Percentiles rank a stretch among this genome's conserved stretches.
Evolutionary conservation across 805 yeast species (phyloP).

Genomic region (Saturnispora sekii): DNA sequence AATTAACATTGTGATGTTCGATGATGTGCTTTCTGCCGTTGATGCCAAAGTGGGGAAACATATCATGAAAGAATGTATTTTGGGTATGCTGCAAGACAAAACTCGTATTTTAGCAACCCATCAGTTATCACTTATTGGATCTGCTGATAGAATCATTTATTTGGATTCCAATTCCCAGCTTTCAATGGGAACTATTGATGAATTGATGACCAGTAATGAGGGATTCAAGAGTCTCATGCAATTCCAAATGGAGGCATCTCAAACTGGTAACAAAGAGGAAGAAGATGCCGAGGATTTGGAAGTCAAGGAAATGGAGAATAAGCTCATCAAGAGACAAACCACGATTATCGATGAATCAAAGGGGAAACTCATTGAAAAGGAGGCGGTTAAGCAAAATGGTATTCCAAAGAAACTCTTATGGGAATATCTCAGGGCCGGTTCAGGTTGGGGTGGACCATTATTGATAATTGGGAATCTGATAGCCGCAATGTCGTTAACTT

Average conservation of each 20-base stretch:
- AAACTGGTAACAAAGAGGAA: constrained; percentile 2
- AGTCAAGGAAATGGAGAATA: constrained; percentile 15
- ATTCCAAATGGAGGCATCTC: constrained; percentile 18
- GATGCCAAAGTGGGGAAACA: constrained; percentile 83
- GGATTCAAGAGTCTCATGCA: constrained; percentile 45
- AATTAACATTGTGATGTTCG: constrained; percentile 57
- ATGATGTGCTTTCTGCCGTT: constrained; percentile 77
- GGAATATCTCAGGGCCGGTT: constrained; percentile 44
- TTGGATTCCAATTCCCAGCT: constrained; percentile 53
- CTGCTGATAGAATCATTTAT: constrained; percentile 61
- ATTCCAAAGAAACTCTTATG: constrained; percentile 39
- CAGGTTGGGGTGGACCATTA: constrained; percentile 35
- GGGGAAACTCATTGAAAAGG: constrained; percentile 25
- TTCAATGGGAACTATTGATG: constrained; percentile 50
- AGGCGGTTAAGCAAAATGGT: constrained; percentile 25
- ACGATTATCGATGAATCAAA: constrained; percentile 22
- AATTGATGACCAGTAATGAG: constrained; percentile 35
- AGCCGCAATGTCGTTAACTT: constrained; percentile 26
- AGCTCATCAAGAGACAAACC: constrained; percentile 17
- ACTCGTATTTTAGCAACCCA: constrained; percentile 78
- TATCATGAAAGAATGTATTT: constrained; percentile 59
- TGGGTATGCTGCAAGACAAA: constrained; percentile 42
- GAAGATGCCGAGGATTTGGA: constrained; percentile 24
- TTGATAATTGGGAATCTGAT: constrained; percentile 19
- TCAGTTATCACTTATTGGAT: constrained; percentile 58